These are phyloP conservation scores for Dioscorea alata DNA, from an alignment of 106 monocot species.

Conservation along the genomic window DNA sequence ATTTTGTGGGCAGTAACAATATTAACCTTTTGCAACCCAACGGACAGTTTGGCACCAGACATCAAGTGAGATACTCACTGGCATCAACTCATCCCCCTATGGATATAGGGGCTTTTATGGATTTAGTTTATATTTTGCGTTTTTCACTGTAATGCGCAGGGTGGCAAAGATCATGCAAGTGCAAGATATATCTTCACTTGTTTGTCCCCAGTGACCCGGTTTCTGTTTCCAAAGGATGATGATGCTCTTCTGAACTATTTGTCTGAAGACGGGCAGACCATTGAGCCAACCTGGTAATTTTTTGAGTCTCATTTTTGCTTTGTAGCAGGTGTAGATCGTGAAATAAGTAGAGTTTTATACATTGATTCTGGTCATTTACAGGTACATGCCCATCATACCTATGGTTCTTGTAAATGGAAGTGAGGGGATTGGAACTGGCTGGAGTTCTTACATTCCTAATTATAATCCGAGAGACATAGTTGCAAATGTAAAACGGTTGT, in stretches of 20 bases:
- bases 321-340: too few relatives aligned
- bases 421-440: conserved; percentile 98
- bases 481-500: conserved; percentile 66
- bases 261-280: conserved; percentile 83
- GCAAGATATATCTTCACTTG: conserved; percentile 81
- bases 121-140: not conserved
- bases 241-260: conserved; percentile 81
- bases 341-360: too few relatives aligned
- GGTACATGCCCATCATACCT: conserved; percentile 90
- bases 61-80: conserved; percentile 41
- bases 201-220: conserved; percentile 63
- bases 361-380: conserved; percentile 2
- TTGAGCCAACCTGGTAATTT: conserved; percentile 84
- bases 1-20: conserved; percentile 92
- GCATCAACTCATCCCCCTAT: not conserved
- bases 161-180: conserved; percentile 91
- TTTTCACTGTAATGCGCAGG: conserved; percentile 30
- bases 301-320: too few relatives aligned
- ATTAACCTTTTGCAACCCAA: conserved; percentile 74
- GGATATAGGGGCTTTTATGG: not conserved
- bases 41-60: conserved; percentile 92
- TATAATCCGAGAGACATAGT: conserved; percentile 90
- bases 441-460: conserved; percentile 94
- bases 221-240: conserved; percentile 87
- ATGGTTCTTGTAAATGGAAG: conserved; percentile 93